Evolutionary conservation across 768 basidiomycete genomes (phyloP), one percentile per base, ranked within the genome.

Genomic region (Rhizopogon sp.): DNA sequence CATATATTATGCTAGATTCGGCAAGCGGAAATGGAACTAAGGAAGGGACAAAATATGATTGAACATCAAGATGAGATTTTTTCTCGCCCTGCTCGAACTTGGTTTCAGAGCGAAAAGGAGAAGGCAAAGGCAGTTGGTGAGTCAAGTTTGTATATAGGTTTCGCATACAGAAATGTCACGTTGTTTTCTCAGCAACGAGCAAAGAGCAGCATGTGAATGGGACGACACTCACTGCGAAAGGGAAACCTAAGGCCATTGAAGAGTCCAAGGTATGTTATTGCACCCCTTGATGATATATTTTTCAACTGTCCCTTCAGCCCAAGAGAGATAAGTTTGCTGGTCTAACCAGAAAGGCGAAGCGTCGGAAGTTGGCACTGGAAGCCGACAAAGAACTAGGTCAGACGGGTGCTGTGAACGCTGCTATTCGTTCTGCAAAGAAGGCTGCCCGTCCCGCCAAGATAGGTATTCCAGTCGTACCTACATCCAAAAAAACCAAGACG

Each of bases 21-120:
- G 49, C 83, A 80, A 67, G 96, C 92, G 13, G 96, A 99, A 70
- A 97, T 98, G 94, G 92, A 98, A 69, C 65, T 99, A 28, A 85
- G 79, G 60, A 99, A 98, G 69, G 92, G 94, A 20, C 82, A 96
- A 72, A 99, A 99, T 68, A 84, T 98, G 79, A 83, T 98, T 47
- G 88, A 97, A 67, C 93, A 98, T 59, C 82, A 90, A 70, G 82
- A 78, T 10, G 96, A 98, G 73, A 99, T 99, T 61, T 90, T 84
- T 69, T 87, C 91, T 20, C 79, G 95, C 55, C 97, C 97, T 5
- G 93, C 93, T 16, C 81, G 96, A 62, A 98, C 94, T n/a, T 99
- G 97, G 97, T 99, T 99, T 79, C 97, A 98, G 72, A 84, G 79
- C 8, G 76, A 79, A 54, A 89, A 87, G 68, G 93, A 97, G 63